Percentiles rank a stretch among this genome's conserved stretches.
phyloP scores from a whole-genome alignment of 192 early-diverging fungal genomes.

The Obelidium mucronatum region DNA sequence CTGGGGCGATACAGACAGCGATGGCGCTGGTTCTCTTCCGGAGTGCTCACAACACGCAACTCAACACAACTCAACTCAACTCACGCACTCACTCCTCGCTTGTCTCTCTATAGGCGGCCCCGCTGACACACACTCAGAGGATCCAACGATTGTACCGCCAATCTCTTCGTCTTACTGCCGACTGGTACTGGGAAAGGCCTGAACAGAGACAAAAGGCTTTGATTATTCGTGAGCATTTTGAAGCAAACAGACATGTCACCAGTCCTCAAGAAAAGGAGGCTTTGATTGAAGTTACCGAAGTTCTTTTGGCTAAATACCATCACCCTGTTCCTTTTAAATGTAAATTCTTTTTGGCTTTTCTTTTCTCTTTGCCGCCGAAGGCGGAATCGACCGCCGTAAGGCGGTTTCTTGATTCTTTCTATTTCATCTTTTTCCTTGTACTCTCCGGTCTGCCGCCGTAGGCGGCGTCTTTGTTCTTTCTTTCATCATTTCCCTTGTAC shows the following conservation, averaged over 20 bases:
- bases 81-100: not conserved
- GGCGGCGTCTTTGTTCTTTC: no score
- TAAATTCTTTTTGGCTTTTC: conserved; percentile 58
- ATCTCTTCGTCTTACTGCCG: conserved; percentile 79
- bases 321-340: conserved; percentile 89
- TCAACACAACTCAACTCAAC: not conserved
- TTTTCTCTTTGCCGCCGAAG: no score
- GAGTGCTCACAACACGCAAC: no score
- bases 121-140: conserved; percentile 18
- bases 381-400: no score
- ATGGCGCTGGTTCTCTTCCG: no score
- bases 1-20: no score
- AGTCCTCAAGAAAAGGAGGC: conserved; percentile 76
- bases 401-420: no score
- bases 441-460: no score
- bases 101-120: not conserved
- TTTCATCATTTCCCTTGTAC: no score
- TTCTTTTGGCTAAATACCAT: conserved; percentile 70
- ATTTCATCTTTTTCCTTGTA: no score
- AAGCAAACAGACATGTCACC: conserved; percentile 75
- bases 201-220: conserved; percentile 83
- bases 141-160: conserved; percentile 86
- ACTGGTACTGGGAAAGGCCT: conserved; percentile 89
- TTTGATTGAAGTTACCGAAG: conserved; percentile 75
- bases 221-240: conserved; percentile 85